phyloP scores from a whole-genome alignment of 495 filamentous ascomycete species.

The Staphylotrichum tortipilum region DNA sequence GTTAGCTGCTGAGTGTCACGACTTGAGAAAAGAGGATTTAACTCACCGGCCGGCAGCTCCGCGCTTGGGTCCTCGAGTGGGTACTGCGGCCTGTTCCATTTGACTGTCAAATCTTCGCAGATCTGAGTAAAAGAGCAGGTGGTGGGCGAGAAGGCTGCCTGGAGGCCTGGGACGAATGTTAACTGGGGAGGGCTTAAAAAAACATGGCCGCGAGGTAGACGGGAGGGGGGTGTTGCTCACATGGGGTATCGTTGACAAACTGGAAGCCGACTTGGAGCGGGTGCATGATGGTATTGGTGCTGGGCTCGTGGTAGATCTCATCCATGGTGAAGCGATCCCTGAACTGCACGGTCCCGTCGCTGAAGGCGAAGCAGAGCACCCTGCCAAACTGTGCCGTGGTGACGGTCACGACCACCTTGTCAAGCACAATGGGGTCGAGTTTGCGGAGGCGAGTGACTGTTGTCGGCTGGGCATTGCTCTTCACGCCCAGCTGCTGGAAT shows the following conservation, averaged over 20 bases:
- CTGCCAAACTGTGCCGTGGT: slow-evolving; percentile 57
- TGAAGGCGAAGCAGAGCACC: slow-evolving; percentile 57
- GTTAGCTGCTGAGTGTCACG: too few species aligned
- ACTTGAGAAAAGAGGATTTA: too few species aligned
- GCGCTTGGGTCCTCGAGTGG: slow-evolving; percentile 31
- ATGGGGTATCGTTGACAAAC: slow-evolving; percentile 45
- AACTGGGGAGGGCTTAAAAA: too few species aligned
- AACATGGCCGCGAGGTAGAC: too few species aligned
- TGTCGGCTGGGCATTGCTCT: slow-evolving; percentile 38
- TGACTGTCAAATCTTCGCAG: slow-evolving; percentile 55
- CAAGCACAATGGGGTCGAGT: slow-evolving; percentile 53
- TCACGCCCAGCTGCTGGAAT: slow-evolving; percentile 64
- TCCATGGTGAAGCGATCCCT: slow-evolving; percentile 64
- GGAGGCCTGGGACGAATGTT: slow-evolving; percentile 43
- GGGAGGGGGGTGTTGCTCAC: too few species aligned
- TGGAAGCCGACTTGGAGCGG: slow-evolving; percentile 65
- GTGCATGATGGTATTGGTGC: slow-evolving; percentile 54
- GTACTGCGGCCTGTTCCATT: slow-evolving; percentile 56
- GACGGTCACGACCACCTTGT: slow-evolving; percentile 61
- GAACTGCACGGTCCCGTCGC: slow-evolving; percentile 71
- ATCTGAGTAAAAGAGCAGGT: slow-evolving; percentile 57
- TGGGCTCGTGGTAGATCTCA: slow-evolving; percentile 52
- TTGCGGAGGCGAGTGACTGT: slow-evolving; percentile 53
- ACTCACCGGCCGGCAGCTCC: slow-evolving; percentile 38
- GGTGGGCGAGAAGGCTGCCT: slow-evolving; percentile 67